Evolutionary conservation across 495 filamentous ascomycete genomes (phyloP).

Genomic region (Neurospora sp.): DNA sequence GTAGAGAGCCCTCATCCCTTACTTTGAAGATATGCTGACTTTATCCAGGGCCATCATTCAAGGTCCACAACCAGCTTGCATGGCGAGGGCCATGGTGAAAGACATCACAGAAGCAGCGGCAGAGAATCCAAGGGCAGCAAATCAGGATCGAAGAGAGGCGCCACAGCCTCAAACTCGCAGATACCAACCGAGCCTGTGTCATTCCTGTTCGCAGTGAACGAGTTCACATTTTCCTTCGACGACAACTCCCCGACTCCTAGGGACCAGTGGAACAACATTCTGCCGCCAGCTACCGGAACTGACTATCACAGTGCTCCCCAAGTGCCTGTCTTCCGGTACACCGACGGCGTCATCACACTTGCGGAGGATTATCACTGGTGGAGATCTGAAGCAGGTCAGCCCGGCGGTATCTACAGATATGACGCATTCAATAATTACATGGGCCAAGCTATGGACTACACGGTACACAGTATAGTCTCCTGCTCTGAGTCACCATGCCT

Average conservation of each 20-base stretch:
- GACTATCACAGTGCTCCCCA: not conserved
- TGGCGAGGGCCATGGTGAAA: not conserved
- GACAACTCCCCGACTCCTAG: not conserved
- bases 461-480: not conserved
- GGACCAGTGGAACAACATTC: not conserved
- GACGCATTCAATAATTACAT: not conserved
- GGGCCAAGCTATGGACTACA: not conserved
- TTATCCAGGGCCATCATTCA: not conserved
- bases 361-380: not conserved
- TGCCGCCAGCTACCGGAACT: not conserved
- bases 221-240: not conserved
- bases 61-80: not conserved
- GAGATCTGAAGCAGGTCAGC: not conserved
- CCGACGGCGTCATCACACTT: not conserved
- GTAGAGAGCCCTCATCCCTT: no score
- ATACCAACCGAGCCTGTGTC: not conserved
- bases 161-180: not conserved
- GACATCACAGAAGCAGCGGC: not conserved
- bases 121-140: not conserved
- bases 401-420: not conserved
- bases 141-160: not conserved
- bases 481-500: not conserved
- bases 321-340: not conserved
- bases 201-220: constrained; percentile 29
- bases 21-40: not conserved